phyloP scores from a whole-genome alignment of 2,329 filamentous ascomycete genomes.

The Arachnomyces sp. region DNA sequence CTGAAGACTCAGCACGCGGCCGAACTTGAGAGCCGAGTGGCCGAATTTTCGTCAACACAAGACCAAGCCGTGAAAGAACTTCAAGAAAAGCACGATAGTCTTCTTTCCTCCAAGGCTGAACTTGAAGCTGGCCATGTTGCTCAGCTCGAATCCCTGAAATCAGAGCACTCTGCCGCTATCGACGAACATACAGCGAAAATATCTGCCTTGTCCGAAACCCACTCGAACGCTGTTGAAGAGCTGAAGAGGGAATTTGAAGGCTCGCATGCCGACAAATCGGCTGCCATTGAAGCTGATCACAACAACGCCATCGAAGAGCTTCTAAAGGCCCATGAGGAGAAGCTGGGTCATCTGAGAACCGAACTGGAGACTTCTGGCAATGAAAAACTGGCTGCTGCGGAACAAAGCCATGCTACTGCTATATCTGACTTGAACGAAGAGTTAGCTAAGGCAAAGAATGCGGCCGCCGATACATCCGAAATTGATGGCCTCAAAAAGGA shows the following conservation, averaged over 20 bases:
- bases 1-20: slow-evolving; percentile 29
- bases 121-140: slow-evolving; percentile 7
- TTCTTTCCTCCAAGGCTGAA: slow-evolving; percentile 7
- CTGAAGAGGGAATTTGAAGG: slow-evolving; percentile 29
- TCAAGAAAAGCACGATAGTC: slow-evolving; percentile 12
- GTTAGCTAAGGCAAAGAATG: slow-evolving; percentile 27
- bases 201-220: slow-evolving; percentile 19
- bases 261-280: slow-evolving; percentile 25
- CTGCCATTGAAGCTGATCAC: slow-evolving; percentile 31
- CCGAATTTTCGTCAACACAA: slow-evolving; percentile 17
- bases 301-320: slow-evolving; percentile 34
- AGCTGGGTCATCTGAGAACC: slow-evolving; percentile 27
- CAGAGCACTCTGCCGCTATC: slow-evolving; percentile 14
- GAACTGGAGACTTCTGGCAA: slow-evolving; percentile 31
- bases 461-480: slow-evolving; percentile 30
- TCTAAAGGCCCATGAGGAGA: slow-evolving; percentile 32
- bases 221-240: slow-evolving; percentile 22
- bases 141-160: slow-evolving; percentile 11
- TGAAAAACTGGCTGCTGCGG: slow-evolving; percentile 28
- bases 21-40: slow-evolving; percentile 25
- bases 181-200: slow-evolving; percentile 23
- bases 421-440: slow-evolving; percentile 28
- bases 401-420: slow-evolving; percentile 28
- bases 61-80: slow-evolving; percentile 10
- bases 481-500: slow-evolving; percentile 33